phyloP scores from a whole-genome alignment of 257 asterid species.

The Leonotis leonurus region DNA sequence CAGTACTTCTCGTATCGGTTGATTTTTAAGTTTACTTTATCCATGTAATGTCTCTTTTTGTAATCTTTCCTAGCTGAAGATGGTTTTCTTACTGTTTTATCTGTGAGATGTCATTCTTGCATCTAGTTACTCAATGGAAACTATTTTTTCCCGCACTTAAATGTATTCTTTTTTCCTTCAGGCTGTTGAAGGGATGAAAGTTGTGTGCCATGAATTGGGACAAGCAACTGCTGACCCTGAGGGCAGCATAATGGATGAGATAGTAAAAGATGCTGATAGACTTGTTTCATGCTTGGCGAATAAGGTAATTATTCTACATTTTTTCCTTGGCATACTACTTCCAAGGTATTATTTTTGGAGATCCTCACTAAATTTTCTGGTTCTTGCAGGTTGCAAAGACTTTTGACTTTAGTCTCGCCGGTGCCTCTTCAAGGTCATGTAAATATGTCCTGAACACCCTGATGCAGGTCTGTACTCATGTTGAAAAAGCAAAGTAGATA shows the following conservation, averaged over 20 bases:
- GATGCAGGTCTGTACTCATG: conserved; percentile 62
- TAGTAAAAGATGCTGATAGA: conserved; percentile 88
- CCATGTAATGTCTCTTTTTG: not conserved
- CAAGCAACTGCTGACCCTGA: conserved; percentile 88
- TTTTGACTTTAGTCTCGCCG: conserved; percentile 84
- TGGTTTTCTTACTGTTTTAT: no score
- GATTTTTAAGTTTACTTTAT: not conserved
- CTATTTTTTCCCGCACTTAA: not conserved
- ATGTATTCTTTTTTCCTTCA: conserved; percentile 24
- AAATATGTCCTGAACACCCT: conserved; percentile 97
- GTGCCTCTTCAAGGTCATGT: conserved; percentile 98
- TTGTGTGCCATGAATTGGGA: conserved; percentile 87
- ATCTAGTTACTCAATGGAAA: not conserved
- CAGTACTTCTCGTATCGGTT: not conserved
- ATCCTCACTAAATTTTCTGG: conserved; percentile 15
- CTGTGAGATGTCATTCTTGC: conserved; percentile 4
- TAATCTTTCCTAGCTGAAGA: not conserved
- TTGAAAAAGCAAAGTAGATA: not conserved
- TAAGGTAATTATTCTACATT: conserved; percentile 42
- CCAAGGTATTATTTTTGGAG: conserved; percentile 3
- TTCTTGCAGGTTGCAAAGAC: conserved; percentile 82
- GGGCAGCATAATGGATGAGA: conserved; percentile 66
- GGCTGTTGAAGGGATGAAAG: conserved; percentile 99
- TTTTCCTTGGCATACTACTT: not conserved
- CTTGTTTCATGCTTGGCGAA: conserved; percentile 96